Evolutionary conservation across 2,329 filamentous ascomycete species (phyloP).

Genomic region (Fusarium verrucosum): DNA sequence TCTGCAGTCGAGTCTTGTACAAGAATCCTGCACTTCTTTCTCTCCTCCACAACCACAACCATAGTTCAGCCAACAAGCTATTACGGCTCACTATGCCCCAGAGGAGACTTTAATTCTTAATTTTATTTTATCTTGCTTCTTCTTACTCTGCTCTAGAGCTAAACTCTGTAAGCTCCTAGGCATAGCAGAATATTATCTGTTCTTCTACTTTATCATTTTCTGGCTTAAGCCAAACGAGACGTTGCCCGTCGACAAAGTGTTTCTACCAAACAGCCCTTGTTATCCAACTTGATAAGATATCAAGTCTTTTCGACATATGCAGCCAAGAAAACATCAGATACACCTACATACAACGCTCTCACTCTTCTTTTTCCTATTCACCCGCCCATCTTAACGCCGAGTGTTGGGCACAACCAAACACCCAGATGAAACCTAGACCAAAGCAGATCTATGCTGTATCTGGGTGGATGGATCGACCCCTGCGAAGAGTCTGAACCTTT

Average conservation of each 20-base stretch:
- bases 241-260: background rate
- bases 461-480: slow-evolving; percentile 35
- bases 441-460: background rate
- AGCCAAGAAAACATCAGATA: background rate
- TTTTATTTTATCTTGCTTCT: background rate
- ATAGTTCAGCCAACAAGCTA: slow-evolving; percentile 14
- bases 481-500: slow-evolving; percentile 44
- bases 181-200: slow-evolving; percentile 18
- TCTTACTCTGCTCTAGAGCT: slow-evolving; percentile 12
- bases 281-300: too few relatives aligned
- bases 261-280: background rate
- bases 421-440: slow-evolving; percentile 26
- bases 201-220: slow-evolving; percentile 12
- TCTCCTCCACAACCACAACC: slow-evolving; percentile 8
- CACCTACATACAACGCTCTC: slow-evolving; percentile 4
- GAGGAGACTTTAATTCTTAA: slow-evolving; percentile 13
- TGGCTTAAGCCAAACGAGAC: slow-evolving; percentile 29
- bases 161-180: slow-evolving; percentile 6
- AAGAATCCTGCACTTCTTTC: slow-evolving; percentile 22
- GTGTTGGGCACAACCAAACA: slow-evolving; percentile 37
- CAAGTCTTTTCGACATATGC: background rate
- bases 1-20: slow-evolving; percentile 32
- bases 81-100: slow-evolving; percentile 18
- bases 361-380: slow-evolving; percentile 19
- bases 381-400: slow-evolving; percentile 44